Conservation (phyloP, 441 rosid genomes). For the Lepidium campestre region DNA sequence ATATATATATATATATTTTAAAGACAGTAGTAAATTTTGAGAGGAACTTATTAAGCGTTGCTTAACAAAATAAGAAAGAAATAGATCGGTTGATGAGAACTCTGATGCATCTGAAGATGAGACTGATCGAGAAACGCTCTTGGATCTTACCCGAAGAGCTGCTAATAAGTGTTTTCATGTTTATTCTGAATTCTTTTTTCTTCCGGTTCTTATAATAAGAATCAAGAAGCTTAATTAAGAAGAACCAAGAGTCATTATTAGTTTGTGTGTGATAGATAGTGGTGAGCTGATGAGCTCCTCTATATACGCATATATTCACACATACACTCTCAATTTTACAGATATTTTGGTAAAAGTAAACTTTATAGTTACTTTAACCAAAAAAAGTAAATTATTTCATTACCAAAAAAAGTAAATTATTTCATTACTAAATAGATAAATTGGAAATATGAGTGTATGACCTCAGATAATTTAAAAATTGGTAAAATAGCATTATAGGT, state of each 20-base stretch:
- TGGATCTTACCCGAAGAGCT: constrained; percentile 8
- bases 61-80: constrained; percentile 1
- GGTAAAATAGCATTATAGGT: too few relatives aligned
- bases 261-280: neutral
- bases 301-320: neutral
- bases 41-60: neutral
- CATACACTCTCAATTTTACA: neutral
- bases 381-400: too few relatives aligned
- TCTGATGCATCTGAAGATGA: constrained; percentile 30
- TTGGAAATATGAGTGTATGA: too few relatives aligned
- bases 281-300: constrained; percentile 2
- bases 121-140: constrained; percentile 25
- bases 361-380: too few relatives aligned
- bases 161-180: constrained; percentile 14
- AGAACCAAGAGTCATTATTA: neutral
- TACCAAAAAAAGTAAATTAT: too few relatives aligned
- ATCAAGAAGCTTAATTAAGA: constrained; percentile 12
- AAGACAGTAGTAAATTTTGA: neutral
- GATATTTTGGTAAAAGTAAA: neutral
- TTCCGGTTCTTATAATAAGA: neutral
- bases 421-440: too few relatives aligned
- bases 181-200: neutral
- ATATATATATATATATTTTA: neutral
- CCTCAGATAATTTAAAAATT: too few relatives aligned
- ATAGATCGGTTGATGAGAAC: constrained; percentile 31